Evolutionary conservation across 2,329 filamentous ascomycete genomes (phyloP), one percentile per base, ranked within the genome.

Genomic region (Pestalotiopsis sp.): DNA sequence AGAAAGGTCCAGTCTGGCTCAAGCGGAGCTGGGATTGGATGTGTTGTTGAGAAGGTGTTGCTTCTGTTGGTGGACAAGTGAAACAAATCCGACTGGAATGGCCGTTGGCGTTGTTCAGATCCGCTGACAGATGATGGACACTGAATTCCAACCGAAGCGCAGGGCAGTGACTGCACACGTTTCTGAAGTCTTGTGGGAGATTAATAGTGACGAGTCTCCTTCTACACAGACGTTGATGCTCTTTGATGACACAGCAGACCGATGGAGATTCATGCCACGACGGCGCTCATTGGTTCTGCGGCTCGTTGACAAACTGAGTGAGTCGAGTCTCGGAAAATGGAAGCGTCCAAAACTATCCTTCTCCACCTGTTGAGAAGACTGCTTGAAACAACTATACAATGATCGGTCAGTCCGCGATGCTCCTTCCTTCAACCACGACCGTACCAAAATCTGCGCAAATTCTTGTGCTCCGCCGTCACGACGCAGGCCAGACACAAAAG

Each of bases 261-360:
- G 73, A 72, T 73, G 68, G 27, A 71, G 71, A 71, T 72, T 71
- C 69, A 68, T 66, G 69, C 59, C 64, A 68, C 52, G 67, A 70
- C 60, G 68, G 61, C 60, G 70, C 69, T 77, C 73, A 79, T 79
- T 79, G 77, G 77, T 72, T 67, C 65, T 68, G 68, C 59, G 14
- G 57, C 69, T 58, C 71, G 72, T 75, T 75, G 71, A 71, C 77
- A 79, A 78, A 78, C 77, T 77, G 72, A 75, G 64, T 78, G 75
- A 79, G 74, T 78, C 77, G 74, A 74, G 77, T 79, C 73, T 79
- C 77, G 76, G 77, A 74, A 75, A 70, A 69, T 72, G 70, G 76
- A 76, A 72, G 72, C 64, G 69, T 75, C 73, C 71, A 74, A 76
- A 74, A 75, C 73, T 58, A 23, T 68, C 72, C 65, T 74, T 73